Base-by-base conservation (phyloP, 139 green algal species). In the Picochlorum sp. region DNA sequence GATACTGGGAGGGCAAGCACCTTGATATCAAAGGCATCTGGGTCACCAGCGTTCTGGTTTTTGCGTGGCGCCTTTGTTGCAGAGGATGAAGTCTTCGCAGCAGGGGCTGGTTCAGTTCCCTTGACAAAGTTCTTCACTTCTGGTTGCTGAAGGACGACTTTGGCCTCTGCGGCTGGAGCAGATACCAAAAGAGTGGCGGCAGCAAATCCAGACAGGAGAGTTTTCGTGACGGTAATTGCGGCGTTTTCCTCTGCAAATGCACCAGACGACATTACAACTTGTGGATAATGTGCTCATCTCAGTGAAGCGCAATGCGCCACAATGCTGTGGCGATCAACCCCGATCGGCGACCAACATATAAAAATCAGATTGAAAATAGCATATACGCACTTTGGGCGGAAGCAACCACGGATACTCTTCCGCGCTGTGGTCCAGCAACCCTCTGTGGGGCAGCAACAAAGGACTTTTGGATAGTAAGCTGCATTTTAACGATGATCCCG, bases 111-210 rank as follows among this genome's bases (percentile, higher is more conserved):
- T 21, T 60, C 10, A 23, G 52, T 66, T 30, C 60, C 41, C 6
- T 66, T 75, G 15, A 75, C 62, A 60, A 75, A 70, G 60, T 75
- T 75, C 69, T 75, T 75, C 45, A 75, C 69, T 55, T 75, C 44
- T 11, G 69, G 49, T 55, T 75, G 49, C 28, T 67, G 47, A 60
- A 75, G 62, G 34, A 60, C 44, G 24, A 75, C 69, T n/a, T 45
- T 45, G 4, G 69, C 69, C 37, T 75, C 60, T 10, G 49, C 68
- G 38, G 67, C 20, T 41, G 45, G 51, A 20, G 49, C n/a, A 38
- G 44, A 56, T 16, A 52, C 24, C 11, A 70, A 38, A 24, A 49
- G 23, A 1, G 64, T 49, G 60, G 64, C 51, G 18, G 64, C 64
- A 21, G 47, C 47, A 49, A 70, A 54, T 21, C 64, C 64, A 50